A percentile compares a stretch with the other conserved stretches of the same genome.
phyloP scores from a whole-genome alignment of 495 filamentous ascomycete species.

The Staphylotrichum tortipilum region DNA sequence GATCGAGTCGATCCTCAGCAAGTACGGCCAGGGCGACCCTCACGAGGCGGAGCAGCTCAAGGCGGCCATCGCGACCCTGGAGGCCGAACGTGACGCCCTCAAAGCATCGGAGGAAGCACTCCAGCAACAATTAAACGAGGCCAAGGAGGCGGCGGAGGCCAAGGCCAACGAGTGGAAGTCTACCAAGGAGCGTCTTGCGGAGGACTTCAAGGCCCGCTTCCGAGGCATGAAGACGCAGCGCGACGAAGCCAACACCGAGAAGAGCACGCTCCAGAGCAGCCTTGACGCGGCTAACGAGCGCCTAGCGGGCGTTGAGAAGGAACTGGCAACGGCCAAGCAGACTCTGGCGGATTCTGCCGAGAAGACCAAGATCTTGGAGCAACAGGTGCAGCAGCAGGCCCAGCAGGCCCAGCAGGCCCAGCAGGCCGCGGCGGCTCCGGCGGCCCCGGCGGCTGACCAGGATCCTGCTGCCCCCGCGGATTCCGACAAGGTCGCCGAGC shows the following conservation, averaged over 20 bases:
- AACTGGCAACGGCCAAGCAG: constrained; percentile 30
- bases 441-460: constrained; percentile 6
- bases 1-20: constrained; percentile 86
- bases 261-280: constrained; percentile 26
- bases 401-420: not conserved
- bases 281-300: constrained; percentile 26
- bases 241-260: constrained; percentile 35
- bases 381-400: constrained; percentile 10
- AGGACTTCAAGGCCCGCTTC: constrained; percentile 38
- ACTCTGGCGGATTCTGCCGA: constrained; percentile 31
- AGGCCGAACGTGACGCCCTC: constrained; percentile 64
- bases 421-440: constrained; percentile 6
- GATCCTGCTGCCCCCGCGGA: constrained; percentile 4
- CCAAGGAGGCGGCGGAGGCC: constrained; percentile 33
- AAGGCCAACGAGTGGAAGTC: constrained; percentile 39
- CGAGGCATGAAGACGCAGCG: constrained; percentile 33
- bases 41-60: constrained; percentile 83
- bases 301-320: constrained; percentile 28
- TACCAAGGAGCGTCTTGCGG: constrained; percentile 33
- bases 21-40: constrained; percentile 91
- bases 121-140: constrained; percentile 43
- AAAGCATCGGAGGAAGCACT: constrained; percentile 50
- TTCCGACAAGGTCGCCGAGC: constrained; percentile 33
- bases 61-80: constrained; percentile 49
- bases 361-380: constrained; percentile 23